Evolutionary conservation across 163 green algal genomes (phyloP), one percentile per base, ranked within the genome.

Genomic region (Scenedesmus sp.): DNA sequence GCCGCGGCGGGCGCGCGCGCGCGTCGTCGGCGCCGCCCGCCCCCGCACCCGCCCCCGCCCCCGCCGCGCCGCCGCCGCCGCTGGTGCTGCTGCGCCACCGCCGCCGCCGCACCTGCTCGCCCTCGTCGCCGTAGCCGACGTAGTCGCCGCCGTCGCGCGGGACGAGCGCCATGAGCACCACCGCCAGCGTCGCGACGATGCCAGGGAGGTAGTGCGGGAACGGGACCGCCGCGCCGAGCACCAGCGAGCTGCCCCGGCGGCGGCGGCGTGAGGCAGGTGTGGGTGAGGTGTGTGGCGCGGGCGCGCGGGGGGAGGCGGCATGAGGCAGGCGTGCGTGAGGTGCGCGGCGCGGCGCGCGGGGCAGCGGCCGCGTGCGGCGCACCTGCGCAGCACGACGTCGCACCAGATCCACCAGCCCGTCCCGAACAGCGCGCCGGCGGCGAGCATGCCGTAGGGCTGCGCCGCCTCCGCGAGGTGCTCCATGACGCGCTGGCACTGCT

Each of bases 331-430:
- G n/a, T 77, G 69, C 22, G 44, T 24, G 14, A 77, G 53, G 11
- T 67, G 4, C 1, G 54, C 42, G 20, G 13, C 44, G 51, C 67
- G 67, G n/a, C 64, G 33, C 5, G 64, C 48, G 47, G 14, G 17
- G 47, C 47, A 56, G 14, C 47, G 47, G n/a, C n/a, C n/a, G n/a
- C n/a, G n/a, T n/a, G n/a, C n/a, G n/a, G n/a, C n/a, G n/a, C n/a
- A n/a, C n/a, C 51, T 33, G n/a, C 10, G n/a, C 51, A 60, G n/a
- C 51, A 60, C 5, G 24, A 66, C 51, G 31, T 77, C 69, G 65
- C 50, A 65, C 69, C 50, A 66, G 7, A 24, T n/a, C 69, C 53
- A 77, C 69, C 69, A 77, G 33, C 69, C 69, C 14, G 69, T 53
- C 33, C 69, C 69, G 22, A 77, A 77, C 34, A 77, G 15, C 0